Conservation (phyloP, 2,329 filamentous ascomycete genomes). For the Cladophialophora psammophila region DNA sequence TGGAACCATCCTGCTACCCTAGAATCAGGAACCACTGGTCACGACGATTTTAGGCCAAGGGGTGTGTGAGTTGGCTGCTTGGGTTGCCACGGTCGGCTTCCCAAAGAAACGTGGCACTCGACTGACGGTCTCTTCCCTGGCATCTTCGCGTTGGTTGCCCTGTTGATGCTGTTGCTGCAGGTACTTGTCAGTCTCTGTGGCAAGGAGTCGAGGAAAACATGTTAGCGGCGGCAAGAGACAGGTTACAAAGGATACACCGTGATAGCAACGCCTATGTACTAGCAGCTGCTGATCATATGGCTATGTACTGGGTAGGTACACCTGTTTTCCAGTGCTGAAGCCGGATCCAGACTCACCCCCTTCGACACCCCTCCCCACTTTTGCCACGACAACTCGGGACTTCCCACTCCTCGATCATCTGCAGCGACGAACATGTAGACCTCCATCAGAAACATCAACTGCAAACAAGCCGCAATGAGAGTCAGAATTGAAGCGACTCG, state of each 20-base stretch:
- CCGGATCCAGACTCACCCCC: too few relatives aligned
- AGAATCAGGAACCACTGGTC: slow-evolving; percentile 23
- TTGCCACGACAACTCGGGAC: background rate
- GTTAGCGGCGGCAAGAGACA: background rate
- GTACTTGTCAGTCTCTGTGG: background rate
- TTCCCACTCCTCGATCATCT: background rate
- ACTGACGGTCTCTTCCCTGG: slow-evolving; percentile 11
- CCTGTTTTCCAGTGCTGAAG: too few relatives aligned
- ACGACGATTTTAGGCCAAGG: slow-evolving; percentile 23
- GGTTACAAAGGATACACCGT: background rate
- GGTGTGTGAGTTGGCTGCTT: background rate
- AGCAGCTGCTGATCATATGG: too few relatives aligned
- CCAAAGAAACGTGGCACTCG: slow-evolving; percentile 21
- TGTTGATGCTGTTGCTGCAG: slow-evolving; percentile 2
- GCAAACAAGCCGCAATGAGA: background rate
- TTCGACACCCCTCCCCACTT: too few relatives aligned
- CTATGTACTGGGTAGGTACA: too few relatives aligned
- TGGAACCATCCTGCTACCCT: slow-evolving; percentile 17
- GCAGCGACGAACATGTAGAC: background rate
- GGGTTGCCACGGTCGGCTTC: background rate
- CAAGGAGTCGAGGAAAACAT: background rate
- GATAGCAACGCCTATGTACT: too few relatives aligned
- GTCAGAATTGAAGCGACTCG: background rate
- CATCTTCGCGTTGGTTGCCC: slow-evolving; percentile 10
- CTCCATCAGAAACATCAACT: background rate